Conservation (phyloP, 2,329 filamentous ascomycete species). For the Orbilia blumenaviensis region DNA sequence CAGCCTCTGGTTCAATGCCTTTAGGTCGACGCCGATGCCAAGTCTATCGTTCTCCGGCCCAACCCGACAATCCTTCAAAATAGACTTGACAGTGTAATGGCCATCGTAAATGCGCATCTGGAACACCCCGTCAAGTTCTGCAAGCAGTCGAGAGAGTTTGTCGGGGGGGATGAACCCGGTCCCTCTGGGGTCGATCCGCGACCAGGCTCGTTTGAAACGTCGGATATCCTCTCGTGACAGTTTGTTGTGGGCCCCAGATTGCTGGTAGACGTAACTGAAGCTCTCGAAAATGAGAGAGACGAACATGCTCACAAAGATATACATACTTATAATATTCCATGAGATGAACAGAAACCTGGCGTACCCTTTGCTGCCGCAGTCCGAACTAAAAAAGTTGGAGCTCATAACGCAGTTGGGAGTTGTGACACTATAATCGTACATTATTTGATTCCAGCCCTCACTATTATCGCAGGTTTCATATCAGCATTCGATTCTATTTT, state of each 20-base stretch:
- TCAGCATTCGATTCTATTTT: constrained; percentile 17
- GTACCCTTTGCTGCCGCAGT: constrained; percentile 92
- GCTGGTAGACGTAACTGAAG: constrained; percentile 98
- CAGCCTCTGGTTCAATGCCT: constrained; percentile 77
- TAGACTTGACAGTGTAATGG: constrained; percentile 83
- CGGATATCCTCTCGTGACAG: constrained; percentile 93
- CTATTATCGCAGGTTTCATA: constrained; percentile 62
- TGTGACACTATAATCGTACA: constrained; percentile 92
- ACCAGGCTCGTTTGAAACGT: constrained; percentile 98
- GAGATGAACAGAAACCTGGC: constrained; percentile 87
- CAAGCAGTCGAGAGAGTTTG: constrained; percentile 84
- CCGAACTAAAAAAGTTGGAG: constrained; percentile 79
- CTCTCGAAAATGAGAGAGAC: constrained; percentile 99
- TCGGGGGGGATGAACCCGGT: constrained; percentile 91
- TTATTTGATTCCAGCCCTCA: constrained; percentile 95
- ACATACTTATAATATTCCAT: constrained; percentile 99
- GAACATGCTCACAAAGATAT: constrained; percentile 98
- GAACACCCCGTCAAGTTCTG: constrained; percentile 92
- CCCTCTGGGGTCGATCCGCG: constrained; percentile 89
- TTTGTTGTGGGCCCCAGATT: constrained; percentile 88
- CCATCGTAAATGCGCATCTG: constrained; percentile 96
- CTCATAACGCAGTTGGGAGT: constrained; percentile 78
- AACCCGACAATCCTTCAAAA: constrained; percentile 82
- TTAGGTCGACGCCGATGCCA: constrained; percentile 71
- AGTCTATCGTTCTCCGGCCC: constrained; percentile 63